Evolutionary conservation across 192 early-diverging fungal genomes (phyloP).

Genomic region (Coemansia aciculifera): DNA sequence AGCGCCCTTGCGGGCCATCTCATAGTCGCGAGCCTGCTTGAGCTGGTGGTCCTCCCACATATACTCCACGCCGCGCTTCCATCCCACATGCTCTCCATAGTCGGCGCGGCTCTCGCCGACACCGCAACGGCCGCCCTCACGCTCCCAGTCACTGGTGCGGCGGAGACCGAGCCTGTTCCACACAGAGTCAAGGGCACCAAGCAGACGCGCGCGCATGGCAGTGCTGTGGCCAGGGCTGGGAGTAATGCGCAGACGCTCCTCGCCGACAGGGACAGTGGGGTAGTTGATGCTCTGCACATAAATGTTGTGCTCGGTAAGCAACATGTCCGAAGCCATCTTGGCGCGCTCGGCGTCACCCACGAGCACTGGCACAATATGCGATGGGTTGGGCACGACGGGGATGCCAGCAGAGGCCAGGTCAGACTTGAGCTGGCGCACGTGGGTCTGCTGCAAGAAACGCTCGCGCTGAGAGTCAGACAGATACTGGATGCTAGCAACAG

Average conservation of each 20-base stretch:
- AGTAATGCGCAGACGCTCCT: constrained; percentile 97
- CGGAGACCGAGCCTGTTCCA: constrained; percentile 87
- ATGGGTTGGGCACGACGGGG: constrained; percentile 97
- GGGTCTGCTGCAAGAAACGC: constrained; percentile 89
- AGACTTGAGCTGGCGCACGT: constrained; percentile 86
- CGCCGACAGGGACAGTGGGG: constrained; percentile 91
- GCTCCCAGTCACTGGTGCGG: constrained; percentile 82
- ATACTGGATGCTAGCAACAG: constrained; percentile 90
- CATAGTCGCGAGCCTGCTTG: constrained; percentile 45
- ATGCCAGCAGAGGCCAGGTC: constrained; percentile 80
- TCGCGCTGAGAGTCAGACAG: constrained; percentile 83
- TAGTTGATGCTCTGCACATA: constrained; percentile 99
- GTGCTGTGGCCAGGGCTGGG: constrained; percentile 92
- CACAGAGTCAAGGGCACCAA: constrained; percentile 79
- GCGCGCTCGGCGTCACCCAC: constrained; percentile 94
- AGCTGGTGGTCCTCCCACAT: constrained; percentile 56
- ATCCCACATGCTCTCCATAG: constrained; percentile 50
- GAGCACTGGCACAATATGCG: constrained; percentile 98
- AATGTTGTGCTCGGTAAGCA: constrained; percentile 85
- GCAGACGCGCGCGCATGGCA: constrained; percentile 80
- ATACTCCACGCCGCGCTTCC: constrained; percentile 51
- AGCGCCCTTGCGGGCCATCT: constrained; percentile 50
- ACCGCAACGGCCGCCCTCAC: constrained; percentile 82
- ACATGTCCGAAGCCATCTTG: constrained; percentile 91
- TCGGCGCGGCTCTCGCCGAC: constrained; percentile 65